Conservation (phyloP, 352 stramenopile species). For the Globisporangium spiculum region DNA sequence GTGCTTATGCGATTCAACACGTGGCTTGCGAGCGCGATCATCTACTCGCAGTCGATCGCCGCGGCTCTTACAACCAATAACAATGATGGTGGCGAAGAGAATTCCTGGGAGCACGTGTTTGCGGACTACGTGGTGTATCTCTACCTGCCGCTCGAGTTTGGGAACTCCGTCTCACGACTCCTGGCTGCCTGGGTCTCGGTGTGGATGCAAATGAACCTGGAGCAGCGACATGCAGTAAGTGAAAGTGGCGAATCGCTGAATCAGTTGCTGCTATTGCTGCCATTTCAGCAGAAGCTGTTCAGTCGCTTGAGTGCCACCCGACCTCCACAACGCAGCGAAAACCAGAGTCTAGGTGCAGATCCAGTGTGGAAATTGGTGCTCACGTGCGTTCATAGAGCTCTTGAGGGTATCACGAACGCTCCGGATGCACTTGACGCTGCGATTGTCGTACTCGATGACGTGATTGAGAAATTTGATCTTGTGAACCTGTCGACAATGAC, state of each 20-base stretch:
- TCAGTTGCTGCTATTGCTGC: conserved; percentile 30
- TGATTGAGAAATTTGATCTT: conserved; percentile 36
- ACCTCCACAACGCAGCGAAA: background rate
- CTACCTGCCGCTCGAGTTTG: conserved; percentile 65
- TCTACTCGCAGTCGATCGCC: conserved; percentile 22
- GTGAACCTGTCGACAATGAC: conserved; percentile 27
- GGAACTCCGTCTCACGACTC: conserved; percentile 24
- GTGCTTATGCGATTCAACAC: conserved; percentile 12
- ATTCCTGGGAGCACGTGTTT: conserved; percentile 45
- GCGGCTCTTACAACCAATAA: conserved; percentile 1
- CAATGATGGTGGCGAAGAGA: conserved; percentile 11
- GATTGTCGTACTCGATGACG: conserved; percentile 34
- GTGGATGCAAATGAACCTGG: conserved; percentile 43
- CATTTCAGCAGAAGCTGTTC: conserved; percentile 54
- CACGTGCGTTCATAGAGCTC: conserved; percentile 18
- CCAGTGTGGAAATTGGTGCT: conserved; percentile 34
- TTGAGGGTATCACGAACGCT: conserved; percentile 14
- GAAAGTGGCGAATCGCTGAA: background rate
- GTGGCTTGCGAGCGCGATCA: conserved; percentile 19
- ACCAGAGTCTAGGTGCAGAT: background rate
- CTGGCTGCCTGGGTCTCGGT: conserved; percentile 39
- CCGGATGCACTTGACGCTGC: conserved; percentile 20
- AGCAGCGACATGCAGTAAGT: conserved; percentile 12
- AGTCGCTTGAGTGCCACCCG: conserved; percentile 25
- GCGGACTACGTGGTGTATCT: conserved; percentile 37